Evolutionary conservation across 176 grass and related monocot species (phyloP), one percentile per base, ranked within the genome.

Genomic region (Aegilops speltoides): DNA sequence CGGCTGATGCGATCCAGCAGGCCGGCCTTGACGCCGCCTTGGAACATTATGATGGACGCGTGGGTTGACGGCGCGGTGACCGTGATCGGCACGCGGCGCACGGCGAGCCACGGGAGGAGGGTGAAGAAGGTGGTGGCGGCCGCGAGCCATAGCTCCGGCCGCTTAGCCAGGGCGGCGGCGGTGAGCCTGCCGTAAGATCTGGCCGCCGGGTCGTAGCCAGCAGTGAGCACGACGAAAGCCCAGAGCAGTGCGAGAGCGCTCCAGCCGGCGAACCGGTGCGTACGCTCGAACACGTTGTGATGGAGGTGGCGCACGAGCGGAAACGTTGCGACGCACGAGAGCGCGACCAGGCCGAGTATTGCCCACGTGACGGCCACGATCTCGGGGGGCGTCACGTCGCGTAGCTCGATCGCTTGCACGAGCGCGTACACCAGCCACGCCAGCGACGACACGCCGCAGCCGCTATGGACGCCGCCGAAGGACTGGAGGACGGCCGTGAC

Each of bases 211-310:
- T 91, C 77, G 28, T 93, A 95, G 54, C 88, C 83, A 7, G 76
- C 67, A 0, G 90, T 85, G n/a, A 95, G 86, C 31, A 95, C 60
- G 80, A 91, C 82, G 50, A 89, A 95, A 10, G 36, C 88, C 93
- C 93, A 95, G 60, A 93, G 82, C 38, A 95, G 83, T 0, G 80
- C 88, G 15, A 95, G 93, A 10, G 91, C 90, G 7, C 46, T 29
- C 93, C 91, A 93, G 4, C 91, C 93, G 9, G 93, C 91, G 54
- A 93, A 93, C 11, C 93, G 91, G 83, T 95, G 93, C 14, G 93
- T 87, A 68, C 88, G 78, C 78, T 95, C 93, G 74, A 95, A 95
- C 50, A 89, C 88, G 91, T 95, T 95, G 76, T 95, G 93, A 83
- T 95, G 93, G 43, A 93, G 88, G 88, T 93, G 93, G 76, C 93